Conservation (phyloP, 2,329 filamentous ascomycete species). For the Stemphylium lycopersici region DNA sequence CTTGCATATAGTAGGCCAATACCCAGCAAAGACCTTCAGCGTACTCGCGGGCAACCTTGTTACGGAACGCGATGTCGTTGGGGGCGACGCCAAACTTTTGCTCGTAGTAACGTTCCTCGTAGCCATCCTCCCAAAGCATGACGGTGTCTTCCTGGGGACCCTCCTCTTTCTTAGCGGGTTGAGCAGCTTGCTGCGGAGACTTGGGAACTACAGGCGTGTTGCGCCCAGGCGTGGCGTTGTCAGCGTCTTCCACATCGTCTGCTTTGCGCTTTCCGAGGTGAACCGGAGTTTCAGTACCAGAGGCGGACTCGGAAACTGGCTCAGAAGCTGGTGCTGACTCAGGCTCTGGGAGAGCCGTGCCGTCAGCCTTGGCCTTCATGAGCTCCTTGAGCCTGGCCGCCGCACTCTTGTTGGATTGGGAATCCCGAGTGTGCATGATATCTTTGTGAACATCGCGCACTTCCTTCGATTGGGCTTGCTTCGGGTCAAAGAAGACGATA, state of each 20-base stretch:
- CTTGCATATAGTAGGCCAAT: slow-evolving; percentile 95
- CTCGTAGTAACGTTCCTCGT: slow-evolving; percentile 94
- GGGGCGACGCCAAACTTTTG: slow-evolving; percentile 91
- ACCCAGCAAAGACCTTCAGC: slow-evolving; percentile 97
- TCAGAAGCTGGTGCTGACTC: slow-evolving; percentile 22
- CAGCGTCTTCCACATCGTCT: slow-evolving; percentile 69
- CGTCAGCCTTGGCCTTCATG: slow-evolving; percentile 61
- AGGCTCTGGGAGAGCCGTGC: slow-evolving; percentile 32
- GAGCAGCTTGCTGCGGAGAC: slow-evolving; percentile 53
- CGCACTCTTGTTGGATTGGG: slow-evolving; percentile 86
- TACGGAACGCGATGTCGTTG: slow-evolving; percentile 82
- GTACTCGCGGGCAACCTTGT: slow-evolving; percentile 88
- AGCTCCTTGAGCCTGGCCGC: slow-evolving; percentile 80
- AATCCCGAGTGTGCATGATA: slow-evolving; percentile 80
- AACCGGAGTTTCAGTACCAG: slow-evolving; percentile 52
- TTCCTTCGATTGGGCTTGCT: slow-evolving; percentile 46
- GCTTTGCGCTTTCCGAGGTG: slow-evolving; percentile 78
- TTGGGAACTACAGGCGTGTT: slow-evolving; percentile 60
- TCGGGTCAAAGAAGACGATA: slow-evolving; percentile 45
- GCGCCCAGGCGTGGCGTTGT: slow-evolving; percentile 63
- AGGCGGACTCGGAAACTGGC: slow-evolving; percentile 26
- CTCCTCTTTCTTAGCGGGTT: slow-evolving; percentile 51
- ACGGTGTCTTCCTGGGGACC: slow-evolving; percentile 79
- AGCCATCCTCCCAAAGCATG: slow-evolving; percentile 92
- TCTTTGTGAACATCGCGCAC: slow-evolving; percentile 74